These are phyloP conservation scores for Endoconidiophora polonica DNA, from an alignment of 2,329 filamentous ascomycete species.

Conservation along the genomic window DNA sequence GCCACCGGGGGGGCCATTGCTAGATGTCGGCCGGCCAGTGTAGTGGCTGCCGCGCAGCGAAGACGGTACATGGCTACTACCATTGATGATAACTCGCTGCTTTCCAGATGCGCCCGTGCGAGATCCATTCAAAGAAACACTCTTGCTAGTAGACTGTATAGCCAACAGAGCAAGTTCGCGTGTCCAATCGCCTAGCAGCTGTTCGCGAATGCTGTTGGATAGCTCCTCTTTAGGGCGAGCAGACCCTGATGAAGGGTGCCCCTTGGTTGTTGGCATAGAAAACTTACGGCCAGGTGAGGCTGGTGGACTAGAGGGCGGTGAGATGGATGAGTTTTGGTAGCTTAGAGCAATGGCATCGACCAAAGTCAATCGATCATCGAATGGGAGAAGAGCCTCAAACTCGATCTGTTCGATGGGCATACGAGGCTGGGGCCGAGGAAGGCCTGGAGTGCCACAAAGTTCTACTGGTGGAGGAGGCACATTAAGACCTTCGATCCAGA, in stretches of 20 bases:
- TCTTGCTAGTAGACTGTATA: slow-evolving; percentile 51
- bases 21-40: slow-evolving; percentile 33
- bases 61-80: slow-evolving; percentile 24
- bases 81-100: slow-evolving; percentile 43
- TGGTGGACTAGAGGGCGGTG: slow-evolving; percentile 53
- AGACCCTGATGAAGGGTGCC: slow-evolving; percentile 11
- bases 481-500: slow-evolving; percentile 64
- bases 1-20: slow-evolving; percentile 20
- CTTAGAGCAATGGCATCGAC: slow-evolving; percentile 57
- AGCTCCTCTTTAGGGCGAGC: slow-evolving; percentile 35
- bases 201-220: slow-evolving; percentile 49
- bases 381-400: slow-evolving; percentile 51
- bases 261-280: background rate
- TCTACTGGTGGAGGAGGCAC: slow-evolving; percentile 52
- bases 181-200: slow-evolving; percentile 67
- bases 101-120: slow-evolving; percentile 38
- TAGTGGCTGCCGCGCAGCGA: slow-evolving; percentile 26
- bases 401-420: slow-evolving; percentile 39
- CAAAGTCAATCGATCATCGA: slow-evolving; percentile 54
- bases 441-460: slow-evolving; percentile 38
- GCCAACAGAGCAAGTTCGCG: slow-evolving; percentile 54
- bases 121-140: slow-evolving; percentile 62
- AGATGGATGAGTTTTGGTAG: slow-evolving; percentile 46
- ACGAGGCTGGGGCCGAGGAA: slow-evolving; percentile 25
- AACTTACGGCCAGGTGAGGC: slow-evolving; percentile 44